Conservation (phyloP, 2,329 filamentous ascomycete species). For the Exophiala sideris region DNA sequence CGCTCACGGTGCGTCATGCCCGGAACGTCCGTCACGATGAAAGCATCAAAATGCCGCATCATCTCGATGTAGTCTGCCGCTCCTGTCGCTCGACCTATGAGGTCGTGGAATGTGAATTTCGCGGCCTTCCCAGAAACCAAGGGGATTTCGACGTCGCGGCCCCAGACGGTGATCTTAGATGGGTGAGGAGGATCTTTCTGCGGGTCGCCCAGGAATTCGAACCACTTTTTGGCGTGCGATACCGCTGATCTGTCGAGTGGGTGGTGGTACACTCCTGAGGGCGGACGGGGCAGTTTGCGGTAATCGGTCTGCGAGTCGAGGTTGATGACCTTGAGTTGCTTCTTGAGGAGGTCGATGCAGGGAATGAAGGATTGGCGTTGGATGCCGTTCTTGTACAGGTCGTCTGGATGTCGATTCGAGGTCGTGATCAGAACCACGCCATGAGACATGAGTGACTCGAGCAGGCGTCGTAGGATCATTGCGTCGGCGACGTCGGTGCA, state of each 20-base stretch:
- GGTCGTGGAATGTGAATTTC: slow-evolving; percentile 86
- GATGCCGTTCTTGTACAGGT: slow-evolving; percentile 97
- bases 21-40: slow-evolving; percentile 86
- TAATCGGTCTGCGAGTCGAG: slow-evolving; percentile 95
- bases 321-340: slow-evolving; percentile 81
- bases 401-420: slow-evolving; percentile 91
- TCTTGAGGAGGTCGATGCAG: slow-evolving; percentile 88
- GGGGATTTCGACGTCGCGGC: slow-evolving; percentile 82
- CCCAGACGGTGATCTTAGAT: slow-evolving; percentile 85
- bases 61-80: slow-evolving; percentile 95
- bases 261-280: slow-evolving; percentile 90
- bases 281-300: slow-evolving; percentile 89
- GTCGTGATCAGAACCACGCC: slow-evolving; percentile 96
- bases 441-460: slow-evolving; percentile 90
- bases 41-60: slow-evolving; percentile 83
- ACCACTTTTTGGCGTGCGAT: slow-evolving; percentile 90
- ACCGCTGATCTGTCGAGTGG: slow-evolving; percentile 74
- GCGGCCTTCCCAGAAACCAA: slow-evolving; percentile 82
- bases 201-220: slow-evolving; percentile 85
- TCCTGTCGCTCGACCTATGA: slow-evolving; percentile 83
- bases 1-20: slow-evolving; percentile 84
- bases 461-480: slow-evolving; percentile 86
- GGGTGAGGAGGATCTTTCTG: slow-evolving; percentile 70
- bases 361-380: slow-evolving; percentile 94
- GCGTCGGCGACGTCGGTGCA: slow-evolving; percentile 97